Evolutionary conservation across 1,284 basidiomycete species (phyloP).

Genomic region (Heliocybe sulcata): DNA sequence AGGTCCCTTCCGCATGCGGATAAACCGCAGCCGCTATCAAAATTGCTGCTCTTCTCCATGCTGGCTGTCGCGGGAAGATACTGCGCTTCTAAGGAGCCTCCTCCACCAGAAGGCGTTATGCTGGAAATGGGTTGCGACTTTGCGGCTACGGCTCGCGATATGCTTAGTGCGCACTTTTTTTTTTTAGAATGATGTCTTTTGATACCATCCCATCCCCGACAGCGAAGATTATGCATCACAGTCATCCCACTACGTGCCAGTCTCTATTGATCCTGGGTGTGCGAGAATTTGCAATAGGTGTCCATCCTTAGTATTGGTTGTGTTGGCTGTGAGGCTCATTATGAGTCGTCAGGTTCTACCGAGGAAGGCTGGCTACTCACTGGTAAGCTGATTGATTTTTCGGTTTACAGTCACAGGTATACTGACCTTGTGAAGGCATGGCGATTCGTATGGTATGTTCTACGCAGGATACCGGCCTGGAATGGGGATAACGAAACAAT

Average conservation of each 20-base stretch:
- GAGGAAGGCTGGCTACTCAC: slow-evolving; percentile 79
- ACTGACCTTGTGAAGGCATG: slow-evolving; percentile 30
- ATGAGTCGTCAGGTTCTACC: slow-evolving; percentile 45
- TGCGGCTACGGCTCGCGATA: slow-evolving; percentile 54
- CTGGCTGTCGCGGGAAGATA: slow-evolving; percentile 76
- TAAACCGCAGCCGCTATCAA: slow-evolving; percentile 19
- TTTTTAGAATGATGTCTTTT: slow-evolving; percentile 5
- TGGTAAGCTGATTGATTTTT: slow-evolving; percentile 33
- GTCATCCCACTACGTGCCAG: slow-evolving; percentile 65
- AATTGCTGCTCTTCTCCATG: slow-evolving; percentile 67
- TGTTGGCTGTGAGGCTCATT: too few species aligned
- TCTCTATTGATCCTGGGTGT: slow-evolving; percentile 71
- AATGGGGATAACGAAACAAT: slow-evolving; percentile 18
- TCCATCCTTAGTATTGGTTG: too few species aligned
- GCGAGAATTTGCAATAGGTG: slow-evolving; percentile 77
- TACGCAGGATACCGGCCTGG: too few species aligned
- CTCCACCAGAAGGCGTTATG: slow-evolving; percentile 15
- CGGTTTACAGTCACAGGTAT: background rate
- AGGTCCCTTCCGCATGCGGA: background rate
- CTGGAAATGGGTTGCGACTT: slow-evolving; percentile 57
- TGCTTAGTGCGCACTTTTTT: slow-evolving; percentile 45
- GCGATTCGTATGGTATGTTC: slow-evolving; percentile 63
- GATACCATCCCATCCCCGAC: slow-evolving; percentile 2
- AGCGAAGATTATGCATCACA: slow-evolving; percentile 61
- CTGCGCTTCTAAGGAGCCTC: slow-evolving; percentile 38